These are phyloP conservation scores for Globisporangium canariense DNA, from an alignment of 352 stramenopile species.

Conservation along the genomic window DNA sequence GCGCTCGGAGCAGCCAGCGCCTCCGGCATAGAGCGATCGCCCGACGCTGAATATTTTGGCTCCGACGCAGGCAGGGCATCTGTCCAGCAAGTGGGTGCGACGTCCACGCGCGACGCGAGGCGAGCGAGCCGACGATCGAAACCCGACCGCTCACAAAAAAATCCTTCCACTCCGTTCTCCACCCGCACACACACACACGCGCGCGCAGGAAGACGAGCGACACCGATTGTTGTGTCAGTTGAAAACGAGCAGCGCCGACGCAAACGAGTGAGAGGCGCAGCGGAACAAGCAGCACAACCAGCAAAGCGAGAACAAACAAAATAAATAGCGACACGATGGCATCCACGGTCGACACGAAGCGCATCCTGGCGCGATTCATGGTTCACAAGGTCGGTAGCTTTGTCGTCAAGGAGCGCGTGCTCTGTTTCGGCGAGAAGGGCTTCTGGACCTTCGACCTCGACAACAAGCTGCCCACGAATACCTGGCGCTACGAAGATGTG, in stretches of 20 bases:
- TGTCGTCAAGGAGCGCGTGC: conserved; percentile 78
- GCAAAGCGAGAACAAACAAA: background rate
- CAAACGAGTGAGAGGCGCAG: background rate
- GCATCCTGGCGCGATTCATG: conserved; percentile 74
- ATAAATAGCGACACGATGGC: background rate
- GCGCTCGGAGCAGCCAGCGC: background rate
- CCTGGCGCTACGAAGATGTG: conserved; percentile 80
- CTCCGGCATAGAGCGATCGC: conserved; percentile 5
- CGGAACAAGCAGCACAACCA: background rate
- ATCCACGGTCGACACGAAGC: conserved; percentile 45
- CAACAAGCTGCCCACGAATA: conserved; percentile 71
- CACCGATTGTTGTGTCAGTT: background rate
- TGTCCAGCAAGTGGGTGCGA: conserved; percentile 4
- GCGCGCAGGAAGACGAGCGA: background rate
- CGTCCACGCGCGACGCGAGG: too few species aligned
- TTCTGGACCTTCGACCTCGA: conserved; percentile 77
- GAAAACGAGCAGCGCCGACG: background rate
- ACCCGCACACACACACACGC: background rate
- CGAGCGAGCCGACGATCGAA: background rate
- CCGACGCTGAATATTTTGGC: conserved; percentile 9
- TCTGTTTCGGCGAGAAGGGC: conserved; percentile 70
- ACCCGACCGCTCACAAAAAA: background rate
- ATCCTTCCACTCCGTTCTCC: conserved; percentile 6
- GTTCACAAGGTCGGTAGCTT: conserved; percentile 83
- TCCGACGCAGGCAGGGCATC: conserved; percentile 3